phyloP scores from a whole-genome alignment of 208 protist species.

The Leishmania aethiopica region DNA sequence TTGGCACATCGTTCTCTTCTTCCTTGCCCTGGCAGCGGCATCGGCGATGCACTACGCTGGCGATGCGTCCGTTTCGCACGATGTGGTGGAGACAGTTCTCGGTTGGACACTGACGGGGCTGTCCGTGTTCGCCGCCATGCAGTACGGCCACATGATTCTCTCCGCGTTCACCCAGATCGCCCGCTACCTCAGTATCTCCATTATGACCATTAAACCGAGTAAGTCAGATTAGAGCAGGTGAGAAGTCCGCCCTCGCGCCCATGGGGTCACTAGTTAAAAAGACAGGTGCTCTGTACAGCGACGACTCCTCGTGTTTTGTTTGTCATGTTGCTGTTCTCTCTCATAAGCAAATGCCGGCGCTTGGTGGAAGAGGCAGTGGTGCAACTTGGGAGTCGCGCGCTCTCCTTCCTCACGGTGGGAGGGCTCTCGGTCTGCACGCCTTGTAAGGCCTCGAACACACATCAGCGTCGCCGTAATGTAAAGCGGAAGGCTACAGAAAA shows the following conservation, averaged over 20 bases:
- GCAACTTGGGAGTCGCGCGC: background rate
- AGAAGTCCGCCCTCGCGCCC: background rate
- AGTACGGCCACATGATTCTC: conserved; percentile 76
- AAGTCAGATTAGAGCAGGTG: conserved; percentile 31
- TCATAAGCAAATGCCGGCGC: background rate
- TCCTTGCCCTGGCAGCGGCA: conserved; percentile 31
- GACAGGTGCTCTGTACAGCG: background rate
- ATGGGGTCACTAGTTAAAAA: background rate
- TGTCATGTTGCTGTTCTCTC: conserved; percentile 3
- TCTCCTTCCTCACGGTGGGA: background rate
- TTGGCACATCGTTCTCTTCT: conserved; percentile 35
- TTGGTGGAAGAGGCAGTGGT: background rate
- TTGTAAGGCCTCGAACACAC: background rate
- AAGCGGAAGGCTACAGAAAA: background rate
- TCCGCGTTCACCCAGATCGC: conserved; percentile 66
- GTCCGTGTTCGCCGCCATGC: conserved; percentile 42
- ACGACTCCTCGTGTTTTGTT: background rate
- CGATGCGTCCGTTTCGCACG: background rate
- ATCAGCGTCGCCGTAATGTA: background rate
- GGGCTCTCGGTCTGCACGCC: background rate
- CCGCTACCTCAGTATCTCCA: conserved; percentile 54
- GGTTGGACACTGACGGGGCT: conserved; percentile 51
- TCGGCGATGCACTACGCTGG: conserved; percentile 40
- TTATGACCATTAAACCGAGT: conserved; percentile 57
- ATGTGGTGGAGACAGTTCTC: conserved; percentile 29